Evolutionary conservation across 2,329 filamentous ascomycete species (phyloP).

Genomic region (Stagonosporopsis chrysanthemi): DNA sequence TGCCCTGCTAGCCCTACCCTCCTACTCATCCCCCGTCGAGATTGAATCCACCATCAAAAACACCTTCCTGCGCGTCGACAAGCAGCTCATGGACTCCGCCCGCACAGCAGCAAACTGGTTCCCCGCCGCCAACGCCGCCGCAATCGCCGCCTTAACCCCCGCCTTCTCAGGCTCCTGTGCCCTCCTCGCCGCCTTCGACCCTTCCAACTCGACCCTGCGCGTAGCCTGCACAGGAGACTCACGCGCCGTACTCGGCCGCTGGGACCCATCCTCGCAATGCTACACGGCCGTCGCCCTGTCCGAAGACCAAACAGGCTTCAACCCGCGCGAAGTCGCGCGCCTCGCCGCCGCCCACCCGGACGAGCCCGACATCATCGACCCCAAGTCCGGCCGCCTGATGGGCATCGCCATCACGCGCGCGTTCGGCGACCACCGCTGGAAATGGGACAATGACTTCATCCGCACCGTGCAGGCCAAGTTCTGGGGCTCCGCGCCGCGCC

Average conservation of each 20-base stretch:
- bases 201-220: slow-evolving; percentile 59
- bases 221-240: slow-evolving; percentile 74
- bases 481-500: slow-evolving; percentile 58
- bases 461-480: slow-evolving; percentile 56
- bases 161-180: slow-evolving; percentile 68
- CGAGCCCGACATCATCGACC: slow-evolving; percentile 64
- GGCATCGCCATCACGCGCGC: slow-evolving; percentile 69
- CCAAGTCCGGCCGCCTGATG: slow-evolving; percentile 65
- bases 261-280: slow-evolving; percentile 51
- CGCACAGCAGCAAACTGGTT: slow-evolving; percentile 50
- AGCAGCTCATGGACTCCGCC: slow-evolving; percentile 59
- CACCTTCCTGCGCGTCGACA: slow-evolving; percentile 65
- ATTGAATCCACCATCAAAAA: slow-evolving; percentile 65
- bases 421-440: slow-evolving; percentile 74
- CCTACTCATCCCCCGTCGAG: slow-evolving; percentile 52
- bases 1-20: slow-evolving; percentile 43
- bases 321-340: slow-evolving; percentile 63
- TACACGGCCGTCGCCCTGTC: slow-evolving; percentile 66
- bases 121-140: slow-evolving; percentile 42
- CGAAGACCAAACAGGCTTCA: slow-evolving; percentile 71
- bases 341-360: slow-evolving; percentile 67
- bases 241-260: slow-evolving; percentile 67
- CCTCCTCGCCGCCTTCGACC: slow-evolving; percentile 68
- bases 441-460: slow-evolving; percentile 65
- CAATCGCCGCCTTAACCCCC: slow-evolving; percentile 42